Conservation (phyloP, 2,329 filamentous ascomycete genomes). For the Neoascochyta sp. region DNA sequence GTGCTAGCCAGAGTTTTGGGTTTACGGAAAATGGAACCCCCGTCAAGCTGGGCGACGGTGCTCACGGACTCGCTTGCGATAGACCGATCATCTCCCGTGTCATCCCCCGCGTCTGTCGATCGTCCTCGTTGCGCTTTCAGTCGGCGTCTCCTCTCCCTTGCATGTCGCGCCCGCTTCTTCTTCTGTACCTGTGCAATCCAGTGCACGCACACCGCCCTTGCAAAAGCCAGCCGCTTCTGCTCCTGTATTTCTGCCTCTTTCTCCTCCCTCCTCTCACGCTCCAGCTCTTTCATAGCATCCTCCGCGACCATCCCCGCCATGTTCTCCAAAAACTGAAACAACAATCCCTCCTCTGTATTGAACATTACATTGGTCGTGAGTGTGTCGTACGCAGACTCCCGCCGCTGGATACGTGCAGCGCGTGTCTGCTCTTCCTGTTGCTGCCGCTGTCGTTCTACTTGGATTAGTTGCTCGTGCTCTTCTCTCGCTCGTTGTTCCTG, state of each 20-base stretch:
- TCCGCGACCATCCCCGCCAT: conserved; percentile 34
- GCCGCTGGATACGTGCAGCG: conserved; percentile 11
- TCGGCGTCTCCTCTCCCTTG: conserved; percentile 21
- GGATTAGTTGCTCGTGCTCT: conserved; percentile 16
- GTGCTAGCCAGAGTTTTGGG: conserved; percentile 10
- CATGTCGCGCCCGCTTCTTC: conserved; percentile 20
- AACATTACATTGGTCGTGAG: conserved; percentile 41
- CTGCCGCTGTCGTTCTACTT: conserved; percentile 19
- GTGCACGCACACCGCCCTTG: conserved; percentile 17
- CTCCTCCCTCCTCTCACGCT: conserved; percentile 24
- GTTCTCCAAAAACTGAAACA: conserved; percentile 46
- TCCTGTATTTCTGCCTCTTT: conserved; percentile 18
- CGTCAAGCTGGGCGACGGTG: conserved; percentile 6
- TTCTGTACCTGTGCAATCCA: conserved; percentile 24
- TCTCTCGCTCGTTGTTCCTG: conserved; percentile 14
- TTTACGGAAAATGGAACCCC: conserved; percentile 11
- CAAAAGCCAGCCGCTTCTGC: conserved; percentile 13
- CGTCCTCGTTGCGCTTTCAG: conserved; percentile 20
- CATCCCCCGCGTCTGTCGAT: conserved; percentile 7
- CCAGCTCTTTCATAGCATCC: conserved; percentile 32
- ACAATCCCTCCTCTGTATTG: conserved; percentile 39
- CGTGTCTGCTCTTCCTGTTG: conserved; percentile 19
- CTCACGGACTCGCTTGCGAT: conserved; percentile 3
- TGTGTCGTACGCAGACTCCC: conserved; percentile 22
- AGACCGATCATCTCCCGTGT: conserved; percentile 1